Conservation (phyloP, 305 asterid genomes). For the Plantago rigida region DNA sequence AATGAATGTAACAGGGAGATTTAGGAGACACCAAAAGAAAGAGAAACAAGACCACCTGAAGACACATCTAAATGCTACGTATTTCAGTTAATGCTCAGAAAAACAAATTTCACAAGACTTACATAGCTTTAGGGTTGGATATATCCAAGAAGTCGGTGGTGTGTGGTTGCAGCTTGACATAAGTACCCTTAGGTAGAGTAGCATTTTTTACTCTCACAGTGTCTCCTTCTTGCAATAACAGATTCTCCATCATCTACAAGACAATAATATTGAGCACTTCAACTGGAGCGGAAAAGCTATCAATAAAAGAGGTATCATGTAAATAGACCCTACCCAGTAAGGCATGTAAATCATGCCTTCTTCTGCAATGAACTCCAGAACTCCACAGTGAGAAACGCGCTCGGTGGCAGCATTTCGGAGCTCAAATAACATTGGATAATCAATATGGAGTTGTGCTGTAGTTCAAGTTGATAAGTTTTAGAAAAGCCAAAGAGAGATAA, state of each 20-base stretch:
- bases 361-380: constrained; percentile 94
- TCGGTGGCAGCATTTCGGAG: constrained; percentile 68
- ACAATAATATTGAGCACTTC: neutral
- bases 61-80: constrained; percentile 10
- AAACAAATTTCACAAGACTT: constrained; percentile 27
- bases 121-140: constrained; percentile 98
- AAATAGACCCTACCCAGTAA: constrained; percentile 61
- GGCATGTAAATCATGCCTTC: constrained; percentile 99
- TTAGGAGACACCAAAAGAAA: too few relatives aligned
- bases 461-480: constrained; percentile 7
- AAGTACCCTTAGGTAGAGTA: constrained; percentile 90
- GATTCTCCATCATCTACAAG: constrained; percentile 93
- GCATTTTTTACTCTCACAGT: constrained; percentile 68
- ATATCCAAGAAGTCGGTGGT: constrained; percentile 93
- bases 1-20: too few relatives aligned
- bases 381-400: constrained; percentile 90
- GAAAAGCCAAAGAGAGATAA: neutral
- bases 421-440: constrained; percentile 96
- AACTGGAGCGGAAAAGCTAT: too few relatives aligned
- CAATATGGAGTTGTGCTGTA: constrained; percentile 89
- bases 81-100: too few relatives aligned
- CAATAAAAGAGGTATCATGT: neutral
- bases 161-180: constrained; percentile 92
- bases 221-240: constrained; percentile 89
- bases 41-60: too few relatives aligned